phyloP scores from a whole-genome alignment of 495 filamentous ascomycete species.

The Chaetomium tenue region DNA sequence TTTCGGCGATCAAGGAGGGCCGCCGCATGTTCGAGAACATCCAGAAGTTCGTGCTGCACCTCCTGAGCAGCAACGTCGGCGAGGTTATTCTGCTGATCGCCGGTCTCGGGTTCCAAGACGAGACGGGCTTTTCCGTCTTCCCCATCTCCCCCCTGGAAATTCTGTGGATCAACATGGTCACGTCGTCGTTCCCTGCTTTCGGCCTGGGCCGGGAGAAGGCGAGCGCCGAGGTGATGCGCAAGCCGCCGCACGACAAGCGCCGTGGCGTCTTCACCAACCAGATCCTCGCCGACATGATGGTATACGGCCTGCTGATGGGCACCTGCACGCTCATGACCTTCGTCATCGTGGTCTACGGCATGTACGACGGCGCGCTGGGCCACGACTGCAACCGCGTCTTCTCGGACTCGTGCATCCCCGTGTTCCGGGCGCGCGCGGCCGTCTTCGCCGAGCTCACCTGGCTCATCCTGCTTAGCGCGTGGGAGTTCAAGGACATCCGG shows the following conservation, averaged over 20 bases:
- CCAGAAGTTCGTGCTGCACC: constrained; percentile 76
- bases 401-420: constrained; percentile 54
- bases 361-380: constrained; percentile 57
- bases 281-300: constrained; percentile 68
- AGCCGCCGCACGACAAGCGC: constrained; percentile 65
- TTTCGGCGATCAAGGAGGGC: constrained; percentile 70
- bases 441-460: constrained; percentile 75
- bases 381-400: constrained; percentile 62
- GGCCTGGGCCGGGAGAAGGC: constrained; percentile 71
- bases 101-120: constrained; percentile 70
- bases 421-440: constrained; percentile 74
- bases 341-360: constrained; percentile 65
- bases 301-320: constrained; percentile 71
- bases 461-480: constrained; percentile 68
- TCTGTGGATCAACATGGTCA: constrained; percentile 77
- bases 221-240: constrained; percentile 64
- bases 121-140: constrained; percentile 63
- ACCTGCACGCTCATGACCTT: constrained; percentile 66
- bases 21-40: constrained; percentile 76
- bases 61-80: constrained; percentile 70
- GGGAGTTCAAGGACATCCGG: constrained; percentile 72
- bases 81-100: constrained; percentile 70
- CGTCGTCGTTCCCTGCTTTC: constrained; percentile 71
- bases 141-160: constrained; percentile 73
- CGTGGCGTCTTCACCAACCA: constrained; percentile 69